Evolutionary conservation across 352 stramenopile genomes (phyloP).

Genomic region (Phytopythium cucurbitacearum): DNA sequence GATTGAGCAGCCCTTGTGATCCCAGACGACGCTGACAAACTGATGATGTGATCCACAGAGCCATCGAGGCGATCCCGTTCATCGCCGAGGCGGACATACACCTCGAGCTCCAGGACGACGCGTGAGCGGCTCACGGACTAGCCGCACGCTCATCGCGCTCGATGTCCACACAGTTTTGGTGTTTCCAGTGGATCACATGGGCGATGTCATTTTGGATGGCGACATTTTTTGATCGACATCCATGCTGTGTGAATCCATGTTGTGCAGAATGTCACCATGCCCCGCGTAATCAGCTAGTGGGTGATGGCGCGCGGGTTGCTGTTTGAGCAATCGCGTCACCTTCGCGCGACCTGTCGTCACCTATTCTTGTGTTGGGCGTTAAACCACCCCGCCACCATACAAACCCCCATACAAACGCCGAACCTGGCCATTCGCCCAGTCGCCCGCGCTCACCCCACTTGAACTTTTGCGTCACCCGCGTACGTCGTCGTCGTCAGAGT

Average conservation of each 20-base stretch:
- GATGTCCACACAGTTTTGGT: too few species aligned
- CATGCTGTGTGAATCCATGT: neutral
- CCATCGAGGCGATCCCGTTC: slow-evolving; percentile 76
- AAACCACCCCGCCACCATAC: neutral
- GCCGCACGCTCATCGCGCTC: neutral
- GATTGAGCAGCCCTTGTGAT: neutral
- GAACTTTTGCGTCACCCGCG: neutral
- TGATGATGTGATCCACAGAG: slow-evolving; percentile 21
- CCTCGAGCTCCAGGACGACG: slow-evolving; percentile 69
- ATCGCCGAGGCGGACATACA: slow-evolving; percentile 80
- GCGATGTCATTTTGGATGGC: too few species aligned
- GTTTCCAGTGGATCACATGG: too few species aligned
- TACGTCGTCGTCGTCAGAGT: neutral
- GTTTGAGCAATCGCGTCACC: slow-evolving; percentile 1
- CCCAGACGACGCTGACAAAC: neutral
- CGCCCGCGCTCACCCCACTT: neutral
- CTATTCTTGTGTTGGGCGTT: neutral
- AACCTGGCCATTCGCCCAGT: neutral
- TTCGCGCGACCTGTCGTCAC: neutral
- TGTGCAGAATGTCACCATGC: neutral
- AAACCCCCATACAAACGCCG: neutral
- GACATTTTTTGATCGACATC: too few species aligned
- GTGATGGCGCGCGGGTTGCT: neutral
- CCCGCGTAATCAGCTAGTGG: neutral
- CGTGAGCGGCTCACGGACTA: slow-evolving; percentile 17